Base-by-base conservation (phyloP, 331 rosid species). In the Quercus phellos region DNA sequence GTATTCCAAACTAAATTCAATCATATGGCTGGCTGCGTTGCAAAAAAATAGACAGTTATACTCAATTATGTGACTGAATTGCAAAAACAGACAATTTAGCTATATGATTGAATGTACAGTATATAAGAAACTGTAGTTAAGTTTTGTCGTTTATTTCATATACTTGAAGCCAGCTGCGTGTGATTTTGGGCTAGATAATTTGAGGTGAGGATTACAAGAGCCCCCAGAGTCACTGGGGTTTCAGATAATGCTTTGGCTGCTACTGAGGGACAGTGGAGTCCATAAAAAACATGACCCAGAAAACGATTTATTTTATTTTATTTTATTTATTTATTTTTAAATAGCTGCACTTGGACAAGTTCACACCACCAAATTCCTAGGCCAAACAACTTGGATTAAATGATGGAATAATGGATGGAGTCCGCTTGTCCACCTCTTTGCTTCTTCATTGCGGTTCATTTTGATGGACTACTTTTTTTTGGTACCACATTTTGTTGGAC, bases 221-320 rank as follows among this genome's bases (percentile, higher is more conserved):
- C 77, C 82, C 80, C 51, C 74, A 66, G 72, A 81, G n/a, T 70
- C 90, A 76, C 77, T 5, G 29, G 34, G 64, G 50, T 18, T 76
- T 80, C 46, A 69, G 93, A 88, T 83, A 75, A 84, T 75, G 70
- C 26, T 85, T 84, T 61, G 89, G 86, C 86, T 70, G 12, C 84
- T 54, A 56, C 54, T 79, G 63, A 46, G 64, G 5, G 2, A 38
- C 6, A 3, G 55, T 81, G 78, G 90, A 73, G 79, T 74, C 88
- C 80, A 67, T 42, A 21, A 19, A 29, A 53, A 60, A 77, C 13
- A 70, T 54, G 63, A 50, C 53, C 38, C 50, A 21, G 71, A 73
- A 14, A 50, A 53, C 51, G 79, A 68, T 34, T n/a, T 24, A 24
- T 24, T 24, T 24, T 24, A 24, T 24, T 0, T 24, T 24, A 24